Conservation (phyloP, 176 grass and related monocot species). For the Ampelocalamus luodianensis region DNA sequence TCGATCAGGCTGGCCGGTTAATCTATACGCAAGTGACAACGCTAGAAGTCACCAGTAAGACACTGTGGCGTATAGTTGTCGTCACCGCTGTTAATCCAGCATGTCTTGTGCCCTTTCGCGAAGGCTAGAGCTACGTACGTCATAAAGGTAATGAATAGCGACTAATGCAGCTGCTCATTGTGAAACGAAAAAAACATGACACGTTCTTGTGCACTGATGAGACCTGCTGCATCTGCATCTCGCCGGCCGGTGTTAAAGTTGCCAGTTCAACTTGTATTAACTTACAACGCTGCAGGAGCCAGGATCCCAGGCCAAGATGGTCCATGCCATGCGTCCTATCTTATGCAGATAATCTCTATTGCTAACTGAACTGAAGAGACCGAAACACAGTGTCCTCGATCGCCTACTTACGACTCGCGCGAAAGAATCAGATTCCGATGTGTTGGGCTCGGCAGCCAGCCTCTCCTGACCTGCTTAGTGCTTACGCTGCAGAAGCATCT, state of each 20-base stretch:
- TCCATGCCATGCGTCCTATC: not conserved
- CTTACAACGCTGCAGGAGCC: not conserved
- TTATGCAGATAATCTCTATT: not conserved
- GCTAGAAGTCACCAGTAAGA: slow-evolving; percentile 9
- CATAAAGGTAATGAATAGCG: not conserved
- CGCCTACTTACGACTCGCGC: not conserved
- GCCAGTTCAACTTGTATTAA: slow-evolving; percentile 29
- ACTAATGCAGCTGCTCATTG: not conserved
- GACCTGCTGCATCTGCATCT: slow-evolving; percentile 34
- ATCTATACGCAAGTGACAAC: not conserved
- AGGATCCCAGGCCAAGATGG: slow-evolving; percentile 8
- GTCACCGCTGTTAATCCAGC: slow-evolving; percentile 30
- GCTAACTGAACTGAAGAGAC: slow-evolving; percentile 1
- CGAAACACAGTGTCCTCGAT: not conserved
- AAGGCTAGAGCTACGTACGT: not conserved
- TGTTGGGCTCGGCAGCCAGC: not conserved
- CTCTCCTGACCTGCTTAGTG: not conserved
- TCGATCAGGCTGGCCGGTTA: slow-evolving; percentile 1
- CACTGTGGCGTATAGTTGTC: slow-evolving; percentile 14
- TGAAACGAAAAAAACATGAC: slow-evolving; percentile 14
- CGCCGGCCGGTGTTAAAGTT: slow-evolving; percentile 18
- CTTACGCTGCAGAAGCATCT: slow-evolving; percentile 21
- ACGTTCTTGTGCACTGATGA: slow-evolving; percentile 20
- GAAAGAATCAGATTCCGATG: slow-evolving; percentile 18
- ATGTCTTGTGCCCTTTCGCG: not conserved